Base-by-base conservation (phyloP, 192 early-diverging fungal genomes). In the Coemansia sp. region DNA sequence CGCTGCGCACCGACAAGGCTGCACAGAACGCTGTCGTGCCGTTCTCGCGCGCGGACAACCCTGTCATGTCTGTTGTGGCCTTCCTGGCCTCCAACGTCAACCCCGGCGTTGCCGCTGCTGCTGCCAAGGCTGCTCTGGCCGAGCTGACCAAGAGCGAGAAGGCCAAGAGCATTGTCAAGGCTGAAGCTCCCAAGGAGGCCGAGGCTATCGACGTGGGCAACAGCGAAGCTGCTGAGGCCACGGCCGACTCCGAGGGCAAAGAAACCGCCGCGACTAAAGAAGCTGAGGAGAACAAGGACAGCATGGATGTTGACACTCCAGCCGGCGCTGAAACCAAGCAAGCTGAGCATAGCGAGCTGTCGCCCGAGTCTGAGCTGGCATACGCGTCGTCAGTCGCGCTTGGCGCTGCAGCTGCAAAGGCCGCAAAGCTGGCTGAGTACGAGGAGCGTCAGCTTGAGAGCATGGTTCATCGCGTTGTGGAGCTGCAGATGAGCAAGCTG, bases 331-430 rank as follows among this genome's bases (percentile, higher is more conserved):
- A 69, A 25, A 11, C 23, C 4, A 19, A 42, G 32, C 42, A 33
- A 2, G 51, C 38, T 23, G 47, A 57, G 19, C 23, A 19, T 30
- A 31, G 24, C 38, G 62, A 46, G 29, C 45, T 62, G 33, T 54
- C 64, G 12, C 52, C 74, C 4, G 58, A 61, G n/a, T 73, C 84
- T 6, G 73, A 82, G 6, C 62, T 98, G 19, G 89, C 91, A 53
- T 87, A 86, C 27, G 91, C 92, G 2, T 90, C 90, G 0, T 87
- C 93, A 0, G 85, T 89, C 1, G 97, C 97, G 2, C 80, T 99
- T 9, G 96, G 91, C 1, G 86, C 95, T 2, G 95, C 95, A 0
- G 93, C 95, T 2, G 95, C 87, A 23, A 97, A 97, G 71, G 91
- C 95, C 11, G 80, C 90, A 32, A 80, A 72, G 5, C 81, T 98